phyloP scores from a whole-genome alignment of 2,329 filamentous ascomycete species.

The Alternaria triticina region DNA sequence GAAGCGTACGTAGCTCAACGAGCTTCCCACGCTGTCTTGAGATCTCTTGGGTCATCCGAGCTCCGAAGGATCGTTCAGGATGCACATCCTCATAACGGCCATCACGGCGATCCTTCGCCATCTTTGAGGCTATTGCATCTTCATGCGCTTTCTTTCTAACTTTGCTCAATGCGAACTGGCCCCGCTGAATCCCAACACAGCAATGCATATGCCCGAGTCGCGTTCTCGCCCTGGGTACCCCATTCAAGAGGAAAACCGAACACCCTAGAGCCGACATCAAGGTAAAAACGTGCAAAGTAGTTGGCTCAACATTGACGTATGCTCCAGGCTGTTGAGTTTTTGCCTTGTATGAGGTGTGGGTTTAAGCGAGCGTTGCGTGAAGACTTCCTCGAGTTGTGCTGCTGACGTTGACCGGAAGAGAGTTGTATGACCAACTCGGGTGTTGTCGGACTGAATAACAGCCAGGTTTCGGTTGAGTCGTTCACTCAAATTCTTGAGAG shows the following conservation, averaged over 20 bases:
- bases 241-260: too few relatives aligned
- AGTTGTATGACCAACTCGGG: background rate
- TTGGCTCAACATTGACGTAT: background rate
- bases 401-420: background rate
- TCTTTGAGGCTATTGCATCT: background rate
- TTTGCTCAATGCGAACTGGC: background rate
- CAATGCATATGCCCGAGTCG: background rate
- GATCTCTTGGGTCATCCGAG: background rate
- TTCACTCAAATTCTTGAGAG: background rate
- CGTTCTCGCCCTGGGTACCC: background rate
- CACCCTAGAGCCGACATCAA: background rate
- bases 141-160: background rate
- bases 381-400: background rate
- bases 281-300: background rate
- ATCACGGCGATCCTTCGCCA: background rate
- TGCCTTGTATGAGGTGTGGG: too few relatives aligned
- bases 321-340: background rate
- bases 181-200: background rate
- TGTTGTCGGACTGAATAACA: background rate
- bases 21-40: background rate
- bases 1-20: background rate
- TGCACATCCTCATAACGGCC: background rate
- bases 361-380: background rate
- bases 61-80: background rate
- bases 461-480: background rate